phyloP scores from a whole-genome alignment of 1,284 basidiomycete species.

The Leccinum variabile region DNA sequence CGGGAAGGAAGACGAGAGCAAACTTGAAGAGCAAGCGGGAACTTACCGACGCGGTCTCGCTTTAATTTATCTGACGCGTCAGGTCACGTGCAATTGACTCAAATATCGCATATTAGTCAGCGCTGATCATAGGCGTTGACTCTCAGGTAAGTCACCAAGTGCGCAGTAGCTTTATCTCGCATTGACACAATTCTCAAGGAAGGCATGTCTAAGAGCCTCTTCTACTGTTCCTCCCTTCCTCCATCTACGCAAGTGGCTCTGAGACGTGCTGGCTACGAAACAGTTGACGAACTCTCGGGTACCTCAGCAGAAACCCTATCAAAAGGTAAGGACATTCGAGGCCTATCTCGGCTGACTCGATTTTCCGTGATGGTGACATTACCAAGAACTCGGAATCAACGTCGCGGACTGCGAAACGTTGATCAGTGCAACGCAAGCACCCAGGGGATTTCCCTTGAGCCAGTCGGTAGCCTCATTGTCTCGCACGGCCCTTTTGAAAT shows the following conservation, averaged over 20 bases:
- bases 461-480: slow-evolving; percentile 57
- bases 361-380: neutral
- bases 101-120: slow-evolving; percentile 1
- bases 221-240: slow-evolving; percentile 32
- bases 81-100: slow-evolving; percentile 34
- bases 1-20: slow-evolving; percentile 19
- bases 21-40: slow-evolving; percentile 21
- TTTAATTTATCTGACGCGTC: slow-evolving; percentile 37
- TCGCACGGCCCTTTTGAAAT: slow-evolving; percentile 29
- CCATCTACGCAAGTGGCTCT: slow-evolving; percentile 38
- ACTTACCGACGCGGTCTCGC: slow-evolving; percentile 3
- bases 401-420: slow-evolving; percentile 45
- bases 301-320: slow-evolving; percentile 44
- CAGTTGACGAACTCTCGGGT: slow-evolving; percentile 44
- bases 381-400: slow-evolving; percentile 49
- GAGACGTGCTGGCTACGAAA: slow-evolving; percentile 51
- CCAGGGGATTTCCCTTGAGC: slow-evolving; percentile 42
- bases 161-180: slow-evolving; percentile 2
- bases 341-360: slow-evolving; percentile 1
- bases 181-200: slow-evolving; percentile 1
- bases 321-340: slow-evolving; percentile 38
- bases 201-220: slow-evolving; percentile 32
- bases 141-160: neutral
- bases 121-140: slow-evolving; percentile 15
- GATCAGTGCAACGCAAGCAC: slow-evolving; percentile 41